Evolutionary conservation across 1,139 yeast species (phyloP), one percentile per base, ranked within the genome.

Genomic region (Zygosaccharomyces sapae): DNA sequence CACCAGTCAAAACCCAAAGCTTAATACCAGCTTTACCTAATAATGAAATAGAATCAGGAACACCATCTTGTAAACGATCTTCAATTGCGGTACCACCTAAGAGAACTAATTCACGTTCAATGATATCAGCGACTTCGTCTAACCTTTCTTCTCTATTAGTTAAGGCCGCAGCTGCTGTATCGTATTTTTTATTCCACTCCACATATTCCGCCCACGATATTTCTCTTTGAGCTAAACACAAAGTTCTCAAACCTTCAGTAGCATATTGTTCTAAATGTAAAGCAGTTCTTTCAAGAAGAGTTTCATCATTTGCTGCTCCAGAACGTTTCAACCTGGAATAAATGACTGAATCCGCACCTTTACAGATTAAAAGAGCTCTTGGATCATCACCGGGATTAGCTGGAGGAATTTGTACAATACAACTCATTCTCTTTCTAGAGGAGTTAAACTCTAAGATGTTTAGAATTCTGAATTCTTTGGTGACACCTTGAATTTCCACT

Each of bases 61-160:
- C 98, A 64, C 97, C 98, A 51, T 83, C 88, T 70, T 92, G 98
- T 50, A 92, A 75, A 60, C 96, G 77, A 69, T 92, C 98, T 67
- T 92, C 98, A 67, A 92, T 92, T 13, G 98, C 98, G 25, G 98
- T 92, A 58, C 97, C 98, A 52, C 98, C 98, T 34, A 92, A 70
- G 49, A 92, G 71, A 12, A 72, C 72, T 58, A 92, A 71, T 36
- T 81, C 81, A 27, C 79, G 75, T 68, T 92, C 98, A 56, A 92
- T 81, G 44, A 81, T 80, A 44, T 89, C 92, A 20, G 90, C 87
- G 49, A 86, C 83, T 47, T 71, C 75, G 51, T 86, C 96, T 72
- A 92, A 78, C 51, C 78, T 72, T 34, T 75, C 88, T 46, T 89
- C 97, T 64, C 97, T 79, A 49, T 85, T 74, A 38, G 80, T 84